Base-by-base conservation (phyloP, 2,329 filamentous ascomycete species). In the Microsporum ferrugineum region DNA sequence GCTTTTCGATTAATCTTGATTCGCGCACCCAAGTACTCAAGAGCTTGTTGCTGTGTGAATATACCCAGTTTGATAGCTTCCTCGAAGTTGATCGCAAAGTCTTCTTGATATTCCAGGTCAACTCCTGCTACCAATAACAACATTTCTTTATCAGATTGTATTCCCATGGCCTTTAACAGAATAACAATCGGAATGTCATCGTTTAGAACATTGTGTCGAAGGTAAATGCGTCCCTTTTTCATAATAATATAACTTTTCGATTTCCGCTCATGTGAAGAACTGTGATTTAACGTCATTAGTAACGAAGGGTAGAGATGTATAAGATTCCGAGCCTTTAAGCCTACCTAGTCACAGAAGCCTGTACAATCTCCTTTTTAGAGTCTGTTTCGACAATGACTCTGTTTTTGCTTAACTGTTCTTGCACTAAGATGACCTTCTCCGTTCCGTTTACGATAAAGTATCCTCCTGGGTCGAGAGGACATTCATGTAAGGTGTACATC, bases 401-500 rank as follows among this genome's bases (percentile, higher is more conserved):
- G 75, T 99, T 99, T 82, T 99, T 99, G 82, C 94, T 99, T 71
- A 99, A 79, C 76, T 99, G 94, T 72, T 99, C 95, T 74, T 99
- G 94, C 12, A 99, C 95, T 49, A 99, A 79, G 70, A 99, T 99
- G 67, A 99, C 94, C 78, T 99, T 99, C 74, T 99, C 94, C 23
- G 95, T 96, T 55, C 94, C 94, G 68, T 92, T 90, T 66, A 97
- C 91, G 69, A 99, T 94, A 70, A 99, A 99, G 74, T 99, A 99
- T 59, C 94, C 94, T 65, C 94, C 94, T 0, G 95, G 94, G 71
- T 99, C 94, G 45, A 99, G 80, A 12, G 94, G 90, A 70, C 94
- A 99, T 76, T 99, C 94, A 70, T 95, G 94, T 80, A 97, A 87
- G 57, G 86, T 77, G 63, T 90, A 89, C 91, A 97, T 95, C 70